Base-by-base conservation (phyloP, 164 flowering plant genomes). In the Protea cynaroides region DNA sequence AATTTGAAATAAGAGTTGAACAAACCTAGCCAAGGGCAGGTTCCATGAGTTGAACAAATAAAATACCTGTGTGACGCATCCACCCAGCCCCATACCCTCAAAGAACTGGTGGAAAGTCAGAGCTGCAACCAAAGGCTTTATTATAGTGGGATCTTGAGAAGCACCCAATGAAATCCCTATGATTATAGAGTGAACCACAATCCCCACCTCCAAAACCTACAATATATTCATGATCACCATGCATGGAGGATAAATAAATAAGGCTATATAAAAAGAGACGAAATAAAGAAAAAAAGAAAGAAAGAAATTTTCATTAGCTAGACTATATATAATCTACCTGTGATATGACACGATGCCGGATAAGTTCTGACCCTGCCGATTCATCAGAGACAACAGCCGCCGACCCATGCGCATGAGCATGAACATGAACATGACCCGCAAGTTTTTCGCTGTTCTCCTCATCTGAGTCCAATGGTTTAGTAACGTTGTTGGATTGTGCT, bases 341-440 rank as follows among this genome's bases (percentile, higher is more conserved):
- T 0, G 88, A 84, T 4, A 84, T 59, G 44, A 84, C 69, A 1
- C 84, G 64, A n/a, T 71, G 72, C 4, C 81, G 67, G 15, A 81
- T 58, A 8, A 83, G 72, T 1, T 74, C 74, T 0, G 67, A 21
- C 1, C 52, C 36, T 9, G 19, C 36, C 29, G 37, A 23, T 13
- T 21, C 53, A 6, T 69, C 66, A 17, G 37, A 51, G 8, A 46
- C 4, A 2, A 38, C 47, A 19, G 78, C 67, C 17, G 78, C 67
- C 19, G 82, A 65, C 0, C 83, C 83, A 59, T 81, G 86, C 18
- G 75, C 73, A 66, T 80, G 84, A 0, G 79, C 77, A 57, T 83
- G 87, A 7, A 70, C 80, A 61, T 76, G 85, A 3, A 74, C 74
- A 63, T 80, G 80, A 29, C 69, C 75, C 2, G 60, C 74, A 64